phyloP scores from a whole-genome alignment of 345 rosid species.

The Eucalyptus camaldulensis region DNA sequence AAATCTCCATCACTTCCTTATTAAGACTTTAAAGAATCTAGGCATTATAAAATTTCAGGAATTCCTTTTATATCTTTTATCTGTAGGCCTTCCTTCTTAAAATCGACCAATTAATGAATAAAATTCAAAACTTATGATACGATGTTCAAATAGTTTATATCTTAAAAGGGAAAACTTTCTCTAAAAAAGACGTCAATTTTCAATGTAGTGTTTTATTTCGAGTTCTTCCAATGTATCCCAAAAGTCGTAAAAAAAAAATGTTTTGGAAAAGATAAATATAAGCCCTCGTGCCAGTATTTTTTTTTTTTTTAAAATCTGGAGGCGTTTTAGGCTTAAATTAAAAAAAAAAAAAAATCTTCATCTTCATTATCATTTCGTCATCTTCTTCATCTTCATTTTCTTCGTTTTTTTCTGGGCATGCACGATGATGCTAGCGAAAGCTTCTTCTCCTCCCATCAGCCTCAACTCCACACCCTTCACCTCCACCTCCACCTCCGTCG shows the following conservation, averaged over 20 bases:
- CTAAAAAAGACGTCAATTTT: accelerated
- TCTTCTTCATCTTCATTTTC: neutral
- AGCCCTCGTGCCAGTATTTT: neutral
- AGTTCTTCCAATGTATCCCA: neutral
- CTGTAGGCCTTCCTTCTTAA: neutral
- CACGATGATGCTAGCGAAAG: neutral
- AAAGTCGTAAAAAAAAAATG: too few species aligned
- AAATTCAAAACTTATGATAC: neutral
- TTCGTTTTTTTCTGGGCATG: neutral
- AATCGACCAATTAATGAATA: too few species aligned
- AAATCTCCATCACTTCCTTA: accelerated
- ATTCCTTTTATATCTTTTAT: too few species aligned
- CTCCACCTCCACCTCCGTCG: neutral
- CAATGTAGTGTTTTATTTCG: too few species aligned
- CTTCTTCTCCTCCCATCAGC: neutral
- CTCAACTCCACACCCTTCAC: neutral
- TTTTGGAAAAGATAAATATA: neutral
- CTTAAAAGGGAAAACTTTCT: too few species aligned
- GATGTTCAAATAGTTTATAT: neutral
- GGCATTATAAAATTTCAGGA: too few species aligned
- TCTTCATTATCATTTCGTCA: neutral
- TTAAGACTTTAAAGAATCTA: too few species aligned
- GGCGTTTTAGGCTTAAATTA: too few species aligned
- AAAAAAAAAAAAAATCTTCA: neutral
- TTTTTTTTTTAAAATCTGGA: accelerated